Base-by-base conservation (phyloP, 108 stramenopile genomes). In the Craspedostauros australis region DNA sequence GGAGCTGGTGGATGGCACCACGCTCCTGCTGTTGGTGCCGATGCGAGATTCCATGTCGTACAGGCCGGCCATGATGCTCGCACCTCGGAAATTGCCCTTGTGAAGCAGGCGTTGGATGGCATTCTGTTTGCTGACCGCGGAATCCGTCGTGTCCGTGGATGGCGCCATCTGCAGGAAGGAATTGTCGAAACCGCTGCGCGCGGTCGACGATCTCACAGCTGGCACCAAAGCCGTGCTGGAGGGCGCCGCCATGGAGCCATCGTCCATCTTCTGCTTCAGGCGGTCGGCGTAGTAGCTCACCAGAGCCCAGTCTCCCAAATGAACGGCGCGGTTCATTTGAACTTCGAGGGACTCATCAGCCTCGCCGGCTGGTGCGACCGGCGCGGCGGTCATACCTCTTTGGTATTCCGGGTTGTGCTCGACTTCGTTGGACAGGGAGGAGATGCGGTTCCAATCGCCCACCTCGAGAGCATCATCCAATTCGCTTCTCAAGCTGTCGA, bases 11-110 rank as follows among this genome's bases (percentile, higher is more conserved):
- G n/a, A n/a, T n/a, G n/a, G n/a, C n/a, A n/a, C n/a, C n/a, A n/a
- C n/a, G n/a, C n/a, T n/a, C n/a, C n/a, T n/a, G n/a, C n/a, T n/a
- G n/a, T n/a, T n/a, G n/a, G n/a, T n/a, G n/a, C n/a, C n/a, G n/a
- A n/a, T n/a, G n/a, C n/a, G n/a, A n/a, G 56, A 57, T 15, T 66
- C 65, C 65, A 66, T 66, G 25, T 57, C 65, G 29, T 66, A 66
- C 49, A 66, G 37, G 27, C 54, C 54, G 16, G 65, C 65, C 65
- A 66, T 66, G 26, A 66, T 66, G n/a, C 56, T 58, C 4, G 58
- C 44, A 19, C 65, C 65, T 30, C 58, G 57, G 57, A 56, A 66
- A 27, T 66, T 66, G 34, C 46, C 45, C 44, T 49, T 50, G 9
- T 47, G 27, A 24, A 54, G 45, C 2, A 66, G 27, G 43, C 52